Percentiles rank a stretch among this genome's conserved stretches.
phyloP scores from a whole-genome alignment of 2,329 filamentous ascomycete species.

The Apiospora kogelbergensis region DNA sequence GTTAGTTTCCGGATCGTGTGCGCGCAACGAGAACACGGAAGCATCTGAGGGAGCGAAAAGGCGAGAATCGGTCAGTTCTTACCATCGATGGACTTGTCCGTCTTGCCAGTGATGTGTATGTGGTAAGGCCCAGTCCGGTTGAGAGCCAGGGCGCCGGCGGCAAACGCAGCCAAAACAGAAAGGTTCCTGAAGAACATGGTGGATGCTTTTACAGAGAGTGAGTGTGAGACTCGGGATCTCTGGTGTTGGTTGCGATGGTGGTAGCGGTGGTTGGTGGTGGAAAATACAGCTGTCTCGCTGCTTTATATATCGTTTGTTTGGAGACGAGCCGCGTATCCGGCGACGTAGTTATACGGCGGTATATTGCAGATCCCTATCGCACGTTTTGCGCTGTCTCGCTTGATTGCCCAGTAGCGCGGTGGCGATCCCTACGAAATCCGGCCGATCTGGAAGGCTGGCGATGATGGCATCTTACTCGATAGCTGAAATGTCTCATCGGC shows the following conservation, averaged over 20 bases:
- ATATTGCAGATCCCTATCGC: neutral
- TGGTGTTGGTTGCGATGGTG: too few species aligned
- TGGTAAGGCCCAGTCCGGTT: conserved; percentile 24
- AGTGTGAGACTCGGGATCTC: neutral
- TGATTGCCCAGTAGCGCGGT: neutral
- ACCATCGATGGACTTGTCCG: conserved; percentile 23
- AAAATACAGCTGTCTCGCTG: neutral
- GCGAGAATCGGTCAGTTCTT: neutral
- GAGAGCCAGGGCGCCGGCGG: conserved; percentile 15
- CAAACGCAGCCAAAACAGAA: conserved; percentile 17
- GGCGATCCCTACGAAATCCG: neutral
- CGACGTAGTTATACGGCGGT: neutral
- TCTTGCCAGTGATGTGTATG: conserved; percentile 23
- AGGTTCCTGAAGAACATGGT: neutral
- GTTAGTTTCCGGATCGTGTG: neutral
- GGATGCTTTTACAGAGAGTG: neutral
- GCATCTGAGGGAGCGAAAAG: neutral
- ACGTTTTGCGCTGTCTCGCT: neutral
- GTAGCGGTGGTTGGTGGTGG: neutral
- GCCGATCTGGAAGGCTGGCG: neutral
- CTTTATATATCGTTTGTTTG: neutral
- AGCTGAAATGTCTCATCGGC: neutral
- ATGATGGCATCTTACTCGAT: neutral
- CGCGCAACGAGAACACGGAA: neutral
- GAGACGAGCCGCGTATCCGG: neutral